Evolutionary conservation across 129 eudicot species (phyloP), one percentile per base, ranked within the genome.

Genomic region (Saposhnikovia divaricata): DNA sequence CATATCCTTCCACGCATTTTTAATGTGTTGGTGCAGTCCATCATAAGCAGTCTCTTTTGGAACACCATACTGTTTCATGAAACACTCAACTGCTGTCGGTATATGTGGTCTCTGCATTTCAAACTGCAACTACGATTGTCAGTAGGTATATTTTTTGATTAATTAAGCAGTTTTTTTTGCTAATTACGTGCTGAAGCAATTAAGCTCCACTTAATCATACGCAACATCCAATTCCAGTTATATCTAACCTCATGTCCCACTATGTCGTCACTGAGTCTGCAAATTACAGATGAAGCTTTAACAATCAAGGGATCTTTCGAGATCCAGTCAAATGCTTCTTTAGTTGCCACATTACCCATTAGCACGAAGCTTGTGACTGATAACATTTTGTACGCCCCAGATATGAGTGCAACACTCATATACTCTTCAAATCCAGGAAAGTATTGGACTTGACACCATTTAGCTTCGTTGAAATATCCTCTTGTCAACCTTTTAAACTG

Each of bases 241-340:
- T n/a, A n/a, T 21, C 47, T 38, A 4, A 72, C 76, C 76, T 72
- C 76, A 42, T 72, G 76, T 47, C 78, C 78, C 2, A 46, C 78
- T 15, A 75, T 75, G 25, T 75, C 78, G 12, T 75, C 78, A 15
- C 50, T n/a, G 61, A 75, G 61, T 45, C 77, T 45, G 43, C 43
- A 25, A 47, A 75, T 47, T 1, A 75, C 59, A 0, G 78, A 75
- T 47, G 61, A 6, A 48, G 51, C 76, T 72, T 45, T 72, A 10
- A 42, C 50, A 21, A 72, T 40, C 46, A 72, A 42, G 12, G 51
- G 76, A 40, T 72, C 48, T 21, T 72, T 72, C 42, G 76, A 39
- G 3, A 42, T 40, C 76, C 76, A 72, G 0, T 72, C 76, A 42
- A 21, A 72, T 40, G 51, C 76, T 40, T 72, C 76, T 14, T 34